Conservation (phyloP, 179 eudicot genomes). For the Amaranthus tricolor region DNA sequence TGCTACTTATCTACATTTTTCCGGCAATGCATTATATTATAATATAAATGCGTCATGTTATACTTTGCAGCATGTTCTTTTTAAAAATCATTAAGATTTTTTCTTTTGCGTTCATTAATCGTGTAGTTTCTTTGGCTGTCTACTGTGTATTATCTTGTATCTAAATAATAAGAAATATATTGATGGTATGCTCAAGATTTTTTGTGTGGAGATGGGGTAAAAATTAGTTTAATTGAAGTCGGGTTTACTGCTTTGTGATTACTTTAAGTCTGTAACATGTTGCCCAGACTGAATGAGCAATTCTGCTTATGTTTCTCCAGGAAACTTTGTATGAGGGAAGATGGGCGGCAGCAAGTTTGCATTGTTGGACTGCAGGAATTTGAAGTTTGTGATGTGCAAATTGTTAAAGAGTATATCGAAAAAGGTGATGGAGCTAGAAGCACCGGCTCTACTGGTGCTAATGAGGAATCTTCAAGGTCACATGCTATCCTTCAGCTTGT, state of each 20-base stretch:
- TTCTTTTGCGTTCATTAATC: background rate
- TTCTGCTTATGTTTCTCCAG: constrained; percentile 32
- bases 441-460: constrained; percentile 99
- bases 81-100: background rate
- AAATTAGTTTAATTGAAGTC: background rate
- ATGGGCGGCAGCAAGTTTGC: constrained; percentile 98
- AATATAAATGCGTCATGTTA: no score
- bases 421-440: constrained; percentile 87
- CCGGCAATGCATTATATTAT: background rate
- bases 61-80: background rate
- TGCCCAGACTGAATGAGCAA: constrained; percentile 6
- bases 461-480: constrained; percentile 97
- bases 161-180: constrained; percentile 7
- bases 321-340: constrained; percentile 97
- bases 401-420: constrained; percentile 94
- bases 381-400: constrained; percentile 95
- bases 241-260: constrained; percentile 5
- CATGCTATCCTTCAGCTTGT: constrained; percentile 97
- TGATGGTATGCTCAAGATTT: background rate
- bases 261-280: background rate
- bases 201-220: background rate
- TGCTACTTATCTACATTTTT: background rate
- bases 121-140: background rate
- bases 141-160: background rate
- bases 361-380: constrained; percentile 98